These are phyloP conservation scores for Vigna trinervia DNA, from an alignment of 306 rosid species.

Conservation along the genomic window DNA sequence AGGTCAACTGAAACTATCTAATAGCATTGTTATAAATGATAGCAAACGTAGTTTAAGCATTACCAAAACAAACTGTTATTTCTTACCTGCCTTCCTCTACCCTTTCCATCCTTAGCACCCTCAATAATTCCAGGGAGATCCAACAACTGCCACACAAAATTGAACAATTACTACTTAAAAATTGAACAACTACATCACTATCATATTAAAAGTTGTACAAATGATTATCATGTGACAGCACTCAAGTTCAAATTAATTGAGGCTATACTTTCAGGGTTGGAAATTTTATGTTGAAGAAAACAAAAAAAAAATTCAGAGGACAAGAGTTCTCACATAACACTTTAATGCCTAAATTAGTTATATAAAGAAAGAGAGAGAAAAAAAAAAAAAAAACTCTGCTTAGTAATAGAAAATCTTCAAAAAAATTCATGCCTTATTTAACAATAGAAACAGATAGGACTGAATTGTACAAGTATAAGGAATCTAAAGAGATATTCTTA, in stretches of 20 bases:
- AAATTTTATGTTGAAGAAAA: slow-evolving; percentile 22
- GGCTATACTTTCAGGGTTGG: not conserved
- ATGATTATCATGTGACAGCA: slow-evolving; percentile 8
- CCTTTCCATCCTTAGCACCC: slow-evolving; percentile 99
- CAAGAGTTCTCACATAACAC: not conserved
- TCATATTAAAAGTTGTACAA: slow-evolving; percentile 7
- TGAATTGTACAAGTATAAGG: slow-evolving; percentile 1
- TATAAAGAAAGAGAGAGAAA: not conserved
- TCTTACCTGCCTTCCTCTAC: slow-evolving; percentile 98
- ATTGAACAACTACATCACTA: slow-evolving; percentile 20
- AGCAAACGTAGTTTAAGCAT: slow-evolving; percentile 27
- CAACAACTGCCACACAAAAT: slow-evolving; percentile 75
- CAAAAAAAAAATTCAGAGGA: not conserved
- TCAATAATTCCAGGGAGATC: slow-evolving; percentile 99
- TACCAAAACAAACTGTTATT: slow-evolving; percentile 13
- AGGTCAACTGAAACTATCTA: slow-evolving; percentile 12
- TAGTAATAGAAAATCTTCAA: not conserved
- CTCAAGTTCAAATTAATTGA: not conserved
- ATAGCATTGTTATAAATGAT: slow-evolving; percentile 1
- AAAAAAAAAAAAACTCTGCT: slow-evolving; percentile 13
- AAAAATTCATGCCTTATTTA: slow-evolving; percentile 1
- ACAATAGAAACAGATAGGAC: slow-evolving; percentile 20
- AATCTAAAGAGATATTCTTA: slow-evolving; percentile 20
- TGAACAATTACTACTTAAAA: slow-evolving; percentile 26
- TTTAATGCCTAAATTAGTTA: slow-evolving; percentile 1